Conservation (phyloP, 345 rosid species). For the Populus tremula region DNA sequence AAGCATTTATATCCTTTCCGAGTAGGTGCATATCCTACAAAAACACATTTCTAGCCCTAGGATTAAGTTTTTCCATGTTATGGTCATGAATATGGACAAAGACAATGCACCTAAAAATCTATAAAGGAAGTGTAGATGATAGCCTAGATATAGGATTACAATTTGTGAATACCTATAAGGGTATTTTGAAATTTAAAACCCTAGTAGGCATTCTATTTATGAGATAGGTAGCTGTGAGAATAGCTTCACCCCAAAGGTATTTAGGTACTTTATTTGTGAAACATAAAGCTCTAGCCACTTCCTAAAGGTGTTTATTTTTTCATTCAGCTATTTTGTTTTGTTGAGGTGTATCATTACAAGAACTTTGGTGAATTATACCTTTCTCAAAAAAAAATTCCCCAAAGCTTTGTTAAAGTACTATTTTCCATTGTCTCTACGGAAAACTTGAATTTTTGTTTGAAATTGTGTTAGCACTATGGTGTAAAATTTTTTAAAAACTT, state of each 20-base stretch:
- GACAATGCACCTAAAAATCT: not conserved
- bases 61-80: not conserved
- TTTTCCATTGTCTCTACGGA: not conserved
- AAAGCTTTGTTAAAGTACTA: not conserved
- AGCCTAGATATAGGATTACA: not conserved
- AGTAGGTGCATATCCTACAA: not conserved
- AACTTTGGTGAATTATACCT: too few relatives aligned
- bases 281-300: too few relatives aligned
- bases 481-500: not conserved
- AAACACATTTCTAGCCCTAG: not conserved
- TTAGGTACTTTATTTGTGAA: too few relatives aligned
- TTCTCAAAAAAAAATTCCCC: not conserved
- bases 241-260: too few relatives aligned
- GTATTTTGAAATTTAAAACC: not conserved
- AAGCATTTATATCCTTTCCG: not conserved
- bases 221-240: too few relatives aligned
- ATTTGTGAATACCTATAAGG: not conserved
- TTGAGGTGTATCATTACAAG: too few relatives aligned
- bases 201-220: too few relatives aligned
- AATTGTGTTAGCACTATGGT: not conserved
- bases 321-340: too few relatives aligned
- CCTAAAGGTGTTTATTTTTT: too few relatives aligned
- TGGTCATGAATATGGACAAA: not conserved
- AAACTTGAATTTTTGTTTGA: not conserved
- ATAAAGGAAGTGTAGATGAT: not conserved